A percentile compares a stretch with the other conserved stretches of the same genome.
Conservation (phyloP, 495 filamentous ascomycete genomes). For the Xylaria telfairii region DNA sequence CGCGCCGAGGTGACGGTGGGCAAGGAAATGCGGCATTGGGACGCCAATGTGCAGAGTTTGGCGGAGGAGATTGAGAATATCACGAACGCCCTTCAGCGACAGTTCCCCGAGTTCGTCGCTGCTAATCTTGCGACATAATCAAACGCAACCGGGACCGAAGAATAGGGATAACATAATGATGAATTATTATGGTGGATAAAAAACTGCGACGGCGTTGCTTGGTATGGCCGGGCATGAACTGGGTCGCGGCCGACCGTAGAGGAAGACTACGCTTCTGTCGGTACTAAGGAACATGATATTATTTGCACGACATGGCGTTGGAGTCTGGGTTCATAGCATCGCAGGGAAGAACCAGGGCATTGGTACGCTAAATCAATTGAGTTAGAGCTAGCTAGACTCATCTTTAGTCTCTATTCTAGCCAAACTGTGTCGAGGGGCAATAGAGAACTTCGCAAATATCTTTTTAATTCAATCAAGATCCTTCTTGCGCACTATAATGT, state of each 20-base stretch:
- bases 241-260: background rate
- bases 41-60: slow-evolving; percentile 81
- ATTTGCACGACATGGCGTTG: slow-evolving; percentile 16
- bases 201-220: slow-evolving; percentile 14
- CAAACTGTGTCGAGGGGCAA: background rate
- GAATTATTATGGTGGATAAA: slow-evolving; percentile 23
- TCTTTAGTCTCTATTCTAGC: background rate
- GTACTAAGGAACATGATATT: background rate
- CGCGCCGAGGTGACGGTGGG: slow-evolving; percentile 64
- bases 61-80: slow-evolving; percentile 90
- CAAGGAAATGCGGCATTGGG: slow-evolving; percentile 82
- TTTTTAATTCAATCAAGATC: slow-evolving; percentile 47
- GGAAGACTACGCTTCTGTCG: background rate
- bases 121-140: slow-evolving; percentile 46
- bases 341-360: background rate
- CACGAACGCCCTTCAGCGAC: slow-evolving; percentile 72
- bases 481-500: slow-evolving; percentile 50
- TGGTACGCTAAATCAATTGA: slow-evolving; percentile 17
- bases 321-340: slow-evolving; percentile 15
- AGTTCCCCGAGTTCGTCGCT: slow-evolving; percentile 68
- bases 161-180: slow-evolving; percentile 2
- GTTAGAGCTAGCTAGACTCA: background rate
- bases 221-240: background rate
- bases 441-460: slow-evolving; percentile 9
- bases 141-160: background rate